Evolutionary conservation across 2,329 filamentous ascomycete genomes (phyloP).

Genomic region (Dactylonectria macrodidyma): DNA sequence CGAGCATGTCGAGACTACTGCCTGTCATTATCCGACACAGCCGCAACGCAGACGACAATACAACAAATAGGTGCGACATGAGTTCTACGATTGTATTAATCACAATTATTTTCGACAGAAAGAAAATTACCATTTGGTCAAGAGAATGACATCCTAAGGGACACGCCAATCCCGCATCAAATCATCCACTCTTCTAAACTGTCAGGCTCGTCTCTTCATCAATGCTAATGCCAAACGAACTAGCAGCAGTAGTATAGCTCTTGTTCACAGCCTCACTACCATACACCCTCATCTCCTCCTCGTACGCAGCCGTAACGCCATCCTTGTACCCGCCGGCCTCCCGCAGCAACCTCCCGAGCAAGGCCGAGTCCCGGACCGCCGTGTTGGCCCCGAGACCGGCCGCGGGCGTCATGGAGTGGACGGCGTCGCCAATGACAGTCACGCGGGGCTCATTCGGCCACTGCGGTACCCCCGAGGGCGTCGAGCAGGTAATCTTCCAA

Average conservation of each 20-base stretch:
- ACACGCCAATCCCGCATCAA: too few species aligned
- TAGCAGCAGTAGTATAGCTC: conserved; percentile 66
- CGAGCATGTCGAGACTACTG: too few species aligned
- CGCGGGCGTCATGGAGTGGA: conserved; percentile 71
- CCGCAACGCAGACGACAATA: too few species aligned
- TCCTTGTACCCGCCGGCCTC: conserved; percentile 69
- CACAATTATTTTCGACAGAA: too few species aligned
- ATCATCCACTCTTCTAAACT: conserved; percentile 21
- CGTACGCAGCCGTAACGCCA: conserved; percentile 70
- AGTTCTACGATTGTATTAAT: too few species aligned
- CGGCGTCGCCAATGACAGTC: conserved; percentile 72
- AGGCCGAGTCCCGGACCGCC: conserved; percentile 67
- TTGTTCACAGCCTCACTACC: conserved; percentile 67
- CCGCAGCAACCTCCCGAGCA: conserved; percentile 65
- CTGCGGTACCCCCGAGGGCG: conserved; percentile 70
- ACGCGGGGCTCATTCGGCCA: conserved; percentile 73
- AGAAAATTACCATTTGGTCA: too few species aligned
- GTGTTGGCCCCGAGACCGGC: conserved; percentile 72
- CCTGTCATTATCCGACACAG: too few species aligned
- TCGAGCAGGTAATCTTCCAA: conserved; percentile 77
- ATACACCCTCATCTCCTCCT: conserved; percentile 74
- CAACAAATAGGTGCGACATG: too few species aligned
- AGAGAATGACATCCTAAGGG: too few species aligned
- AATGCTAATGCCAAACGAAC: conserved; percentile 61
- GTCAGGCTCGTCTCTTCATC: conserved; percentile 55